phyloP scores from a whole-genome alignment of 2,329 filamentous ascomycete species.

The Colletotrichum karsti region DNA sequence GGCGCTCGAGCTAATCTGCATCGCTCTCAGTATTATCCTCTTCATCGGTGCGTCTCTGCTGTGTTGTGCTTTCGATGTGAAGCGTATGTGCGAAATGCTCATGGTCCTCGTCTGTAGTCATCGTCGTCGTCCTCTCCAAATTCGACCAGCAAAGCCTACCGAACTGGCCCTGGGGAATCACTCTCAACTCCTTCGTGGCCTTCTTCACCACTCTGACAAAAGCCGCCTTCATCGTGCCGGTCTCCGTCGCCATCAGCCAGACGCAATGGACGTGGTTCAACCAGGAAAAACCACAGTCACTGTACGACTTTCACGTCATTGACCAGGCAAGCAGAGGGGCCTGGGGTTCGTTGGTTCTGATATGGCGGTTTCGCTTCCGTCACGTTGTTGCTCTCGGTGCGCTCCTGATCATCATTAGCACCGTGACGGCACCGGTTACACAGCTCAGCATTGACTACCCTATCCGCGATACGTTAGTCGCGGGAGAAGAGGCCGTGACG shows the following conservation, averaged over 20 bases:
- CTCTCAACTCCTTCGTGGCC: constrained; percentile 29
- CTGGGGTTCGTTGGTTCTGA: constrained; percentile 12
- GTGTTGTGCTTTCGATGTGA: background rate
- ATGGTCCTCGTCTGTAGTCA: background rate
- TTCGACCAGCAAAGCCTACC: background rate
- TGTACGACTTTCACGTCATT: constrained; percentile 22
- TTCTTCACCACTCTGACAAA: constrained; percentile 26
- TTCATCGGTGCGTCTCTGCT: background rate
- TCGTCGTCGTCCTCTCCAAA: background rate
- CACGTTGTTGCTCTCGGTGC: constrained; percentile 5
- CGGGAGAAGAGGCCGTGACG: background rate
- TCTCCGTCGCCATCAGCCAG: constrained; percentile 26
- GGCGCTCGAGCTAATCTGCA: background rate
- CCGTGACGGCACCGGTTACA: constrained; percentile 15
- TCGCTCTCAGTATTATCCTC: background rate
- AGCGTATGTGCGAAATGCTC: background rate
- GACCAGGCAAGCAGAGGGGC: constrained; percentile 27
- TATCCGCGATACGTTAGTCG: background rate
- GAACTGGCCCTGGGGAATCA: constrained; percentile 21
- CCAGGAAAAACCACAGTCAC: background rate
- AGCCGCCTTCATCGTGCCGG: constrained; percentile 20
- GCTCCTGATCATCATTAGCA: background rate
- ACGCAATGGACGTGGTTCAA: constrained; percentile 27
- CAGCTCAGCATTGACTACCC: constrained; percentile 22
- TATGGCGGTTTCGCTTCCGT: background rate